A percentile compares a stretch with the other conserved stretches of the same genome.
Conservation (phyloP, 2,329 filamentous ascomycete genomes). For the Tympanopsis confertula region DNA sequence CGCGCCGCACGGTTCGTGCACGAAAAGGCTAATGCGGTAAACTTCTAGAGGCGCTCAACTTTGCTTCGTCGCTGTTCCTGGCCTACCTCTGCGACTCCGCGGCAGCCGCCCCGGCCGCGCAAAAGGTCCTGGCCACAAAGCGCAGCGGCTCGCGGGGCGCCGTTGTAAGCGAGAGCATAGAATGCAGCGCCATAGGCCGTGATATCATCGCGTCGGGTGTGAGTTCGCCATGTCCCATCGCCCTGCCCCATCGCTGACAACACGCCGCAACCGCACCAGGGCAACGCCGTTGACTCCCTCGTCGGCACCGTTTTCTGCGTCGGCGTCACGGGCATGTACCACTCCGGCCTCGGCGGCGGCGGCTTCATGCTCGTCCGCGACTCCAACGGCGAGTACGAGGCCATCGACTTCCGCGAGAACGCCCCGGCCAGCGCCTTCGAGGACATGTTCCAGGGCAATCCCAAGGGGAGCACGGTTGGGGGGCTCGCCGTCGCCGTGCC, state of each 20-base stretch:
- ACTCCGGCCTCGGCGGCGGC: slow-evolving; percentile 76
- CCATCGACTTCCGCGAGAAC: slow-evolving; percentile 80
- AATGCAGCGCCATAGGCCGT: not conserved
- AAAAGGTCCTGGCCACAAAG: too few species aligned
- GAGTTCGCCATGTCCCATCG: too few species aligned
- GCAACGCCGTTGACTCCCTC: slow-evolving; percentile 67
- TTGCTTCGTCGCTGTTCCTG: too few species aligned
- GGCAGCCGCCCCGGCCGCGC: too few species aligned
- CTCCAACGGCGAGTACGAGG: slow-evolving; percentile 65
- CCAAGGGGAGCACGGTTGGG: slow-evolving; percentile 53
- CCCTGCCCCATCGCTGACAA: too few species aligned
- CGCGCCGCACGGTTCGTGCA: too few species aligned
- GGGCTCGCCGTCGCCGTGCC: slow-evolving; percentile 65
- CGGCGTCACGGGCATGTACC: slow-evolving; percentile 66
- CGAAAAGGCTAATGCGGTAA: too few species aligned
- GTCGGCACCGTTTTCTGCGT: slow-evolving; percentile 67
- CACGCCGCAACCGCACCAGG: slow-evolving; percentile 28
- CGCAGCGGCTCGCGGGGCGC: not conserved
- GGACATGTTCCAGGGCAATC: slow-evolving; percentile 74
- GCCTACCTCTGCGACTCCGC: too few species aligned
- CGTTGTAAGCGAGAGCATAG: not conserved
- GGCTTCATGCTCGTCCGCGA: slow-evolving; percentile 78
- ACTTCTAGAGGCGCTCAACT: too few species aligned
- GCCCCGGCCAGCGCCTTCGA: slow-evolving; percentile 71
- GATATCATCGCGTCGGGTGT: too few species aligned